phyloP scores from a whole-genome alignment of 305 asterid species.

The Caryopteris hybrid region DNA sequence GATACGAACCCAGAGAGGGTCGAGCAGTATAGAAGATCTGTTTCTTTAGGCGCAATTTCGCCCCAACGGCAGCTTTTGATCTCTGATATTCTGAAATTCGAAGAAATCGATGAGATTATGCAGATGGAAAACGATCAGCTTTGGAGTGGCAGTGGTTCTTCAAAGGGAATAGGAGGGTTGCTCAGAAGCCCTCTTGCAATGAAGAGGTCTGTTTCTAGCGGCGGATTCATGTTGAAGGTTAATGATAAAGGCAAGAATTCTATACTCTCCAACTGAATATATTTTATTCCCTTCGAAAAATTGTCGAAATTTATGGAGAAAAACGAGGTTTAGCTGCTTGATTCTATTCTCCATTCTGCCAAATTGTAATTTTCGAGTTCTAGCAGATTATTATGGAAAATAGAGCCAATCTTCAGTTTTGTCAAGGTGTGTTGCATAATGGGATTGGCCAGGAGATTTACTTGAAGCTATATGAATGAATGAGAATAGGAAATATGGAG shows the following conservation, averaged over 20 bases:
- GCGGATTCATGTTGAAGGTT: conserved; percentile 26
- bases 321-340: not conserved
- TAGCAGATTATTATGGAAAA: not conserved
- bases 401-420: not conserved
- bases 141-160: conserved; percentile 36
- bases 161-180: conserved; percentile 23
- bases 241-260: conserved; percentile 47
- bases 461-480: conserved; percentile 10
- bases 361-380: conserved; percentile 1
- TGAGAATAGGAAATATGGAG: not conserved
- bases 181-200: conserved; percentile 29
- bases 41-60: conserved; percentile 31
- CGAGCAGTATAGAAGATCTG: conserved; percentile 28
- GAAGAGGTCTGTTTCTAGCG: conserved; percentile 40
- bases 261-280: conserved; percentile 25
- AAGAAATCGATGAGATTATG: conserved; percentile 28
- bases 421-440: not conserved
- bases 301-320: not conserved
- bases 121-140: conserved; percentile 15
- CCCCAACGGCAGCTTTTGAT: conserved; percentile 30
- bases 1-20: conserved; percentile 13
- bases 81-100: conserved; percentile 39
- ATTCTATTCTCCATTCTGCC: not conserved
- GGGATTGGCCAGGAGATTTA: not conserved
- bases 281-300: not conserved